Evolutionary conservation across 805 yeast species (phyloP).

Genomic region (Yamadazyma endophytica): DNA sequence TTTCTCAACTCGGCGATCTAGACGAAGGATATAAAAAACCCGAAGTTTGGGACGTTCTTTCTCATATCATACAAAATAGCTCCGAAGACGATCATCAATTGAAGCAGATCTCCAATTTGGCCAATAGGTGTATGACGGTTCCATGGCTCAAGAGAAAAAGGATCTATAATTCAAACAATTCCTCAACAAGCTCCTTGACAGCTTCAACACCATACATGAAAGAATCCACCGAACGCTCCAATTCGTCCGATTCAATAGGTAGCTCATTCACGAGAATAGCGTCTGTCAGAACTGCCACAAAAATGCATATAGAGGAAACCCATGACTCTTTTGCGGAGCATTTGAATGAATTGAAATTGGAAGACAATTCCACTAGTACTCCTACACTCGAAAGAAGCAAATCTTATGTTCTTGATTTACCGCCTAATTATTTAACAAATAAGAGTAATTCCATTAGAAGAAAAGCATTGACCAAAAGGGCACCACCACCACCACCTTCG

Average conservation of each 20-base stretch:
- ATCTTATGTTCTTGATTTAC: slow-evolving; percentile 26
- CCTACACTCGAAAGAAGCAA: slow-evolving; percentile 5
- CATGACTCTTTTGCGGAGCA: neutral
- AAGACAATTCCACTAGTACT: neutral
- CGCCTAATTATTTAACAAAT: slow-evolving; percentile 24
- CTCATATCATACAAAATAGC: slow-evolving; percentile 32
- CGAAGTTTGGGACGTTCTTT: slow-evolving; percentile 49
- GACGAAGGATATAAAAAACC: slow-evolving; percentile 54
- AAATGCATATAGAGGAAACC: slow-evolving; percentile 22
- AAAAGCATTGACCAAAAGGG: slow-evolving; percentile 29
- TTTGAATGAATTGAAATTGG: neutral
- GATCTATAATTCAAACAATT: slow-evolving; percentile 1
- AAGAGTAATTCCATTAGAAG: slow-evolving; percentile 2
- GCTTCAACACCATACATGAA: slow-evolving; percentile 2
- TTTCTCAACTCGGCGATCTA: slow-evolving; percentile 52
- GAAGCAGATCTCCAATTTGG: slow-evolving; percentile 25
- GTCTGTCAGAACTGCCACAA: slow-evolving; percentile 30
- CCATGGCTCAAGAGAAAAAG: slow-evolving; percentile 26
- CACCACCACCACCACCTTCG: slow-evolving; percentile 40
- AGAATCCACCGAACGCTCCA: slow-evolving; percentile 8
- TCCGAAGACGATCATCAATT: slow-evolving; percentile 10
- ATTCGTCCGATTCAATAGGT: slow-evolving; percentile 19
- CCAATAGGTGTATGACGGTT: slow-evolving; percentile 28
- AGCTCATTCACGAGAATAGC: slow-evolving; percentile 26
- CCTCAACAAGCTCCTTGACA: slow-evolving; percentile 13